phyloP scores from a whole-genome alignment of 2,329 filamentous ascomycete species.

The Zasmidium angulare region DNA sequence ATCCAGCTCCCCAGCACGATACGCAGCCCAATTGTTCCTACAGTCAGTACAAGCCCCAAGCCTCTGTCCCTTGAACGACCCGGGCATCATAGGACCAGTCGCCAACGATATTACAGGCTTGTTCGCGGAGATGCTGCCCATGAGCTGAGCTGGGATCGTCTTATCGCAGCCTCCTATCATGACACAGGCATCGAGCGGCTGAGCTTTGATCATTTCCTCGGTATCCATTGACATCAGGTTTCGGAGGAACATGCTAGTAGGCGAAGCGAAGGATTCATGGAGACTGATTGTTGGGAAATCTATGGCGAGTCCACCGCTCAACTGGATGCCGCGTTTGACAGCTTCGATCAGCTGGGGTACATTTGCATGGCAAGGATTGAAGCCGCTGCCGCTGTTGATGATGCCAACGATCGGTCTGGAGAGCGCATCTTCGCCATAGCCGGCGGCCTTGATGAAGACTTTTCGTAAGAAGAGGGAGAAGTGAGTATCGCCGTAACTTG shows the following conservation, averaged over 20 bases:
- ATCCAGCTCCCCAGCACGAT: constrained; percentile 64
- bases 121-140: constrained; percentile 74
- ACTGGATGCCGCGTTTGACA: constrained; percentile 65
- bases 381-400: constrained; percentile 69
- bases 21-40: constrained; percentile 70
- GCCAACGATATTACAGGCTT: constrained; percentile 69
- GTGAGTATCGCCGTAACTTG: constrained; percentile 71
- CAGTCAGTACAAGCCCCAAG: constrained; percentile 76
- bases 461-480: constrained; percentile 75
- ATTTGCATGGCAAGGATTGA: constrained; percentile 75
- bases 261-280: constrained; percentile 67
- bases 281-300: constrained; percentile 74
- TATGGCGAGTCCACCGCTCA: constrained; percentile 66
- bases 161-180: constrained; percentile 66
- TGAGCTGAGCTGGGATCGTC: constrained; percentile 70
- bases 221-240: constrained; percentile 81
- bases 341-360: constrained; percentile 71
- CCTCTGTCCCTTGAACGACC: constrained; percentile 62
- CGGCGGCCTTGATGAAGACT: constrained; percentile 74
- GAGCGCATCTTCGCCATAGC: constrained; percentile 70
- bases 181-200: constrained; percentile 10
- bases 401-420: constrained; percentile 71
- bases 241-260: constrained; percentile 72
- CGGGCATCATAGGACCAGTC: constrained; percentile 75
- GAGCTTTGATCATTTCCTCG: constrained; percentile 73